phyloP scores from a whole-genome alignment of 768 basidiomycete genomes.

The Tricholoma saponaceum region DNA sequence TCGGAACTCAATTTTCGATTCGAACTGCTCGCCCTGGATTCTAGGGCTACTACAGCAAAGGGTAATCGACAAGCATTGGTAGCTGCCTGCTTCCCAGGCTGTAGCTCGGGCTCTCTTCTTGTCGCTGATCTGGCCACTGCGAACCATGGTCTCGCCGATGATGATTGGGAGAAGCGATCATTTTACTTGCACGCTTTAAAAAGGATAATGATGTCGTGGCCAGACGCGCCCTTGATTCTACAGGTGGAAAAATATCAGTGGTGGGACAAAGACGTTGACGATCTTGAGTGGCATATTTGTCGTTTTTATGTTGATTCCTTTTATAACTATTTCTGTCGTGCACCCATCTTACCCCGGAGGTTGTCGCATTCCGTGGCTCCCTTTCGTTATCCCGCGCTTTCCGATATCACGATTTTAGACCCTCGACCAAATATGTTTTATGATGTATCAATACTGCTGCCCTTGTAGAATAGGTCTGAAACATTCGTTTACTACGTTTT shows the following conservation, averaged over 20 bases:
- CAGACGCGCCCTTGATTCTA: neutral
- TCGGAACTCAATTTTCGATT: slow-evolving; percentile 16
- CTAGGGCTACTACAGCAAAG: neutral
- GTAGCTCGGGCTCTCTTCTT: neutral
- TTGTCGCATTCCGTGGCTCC: too few species aligned
- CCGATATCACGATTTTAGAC: too few species aligned
- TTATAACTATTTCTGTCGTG: neutral
- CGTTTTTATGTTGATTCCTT: neutral
- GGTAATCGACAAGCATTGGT: neutral
- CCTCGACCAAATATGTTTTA: too few species aligned
- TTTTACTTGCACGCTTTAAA: neutral
- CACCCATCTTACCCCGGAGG: too few species aligned
- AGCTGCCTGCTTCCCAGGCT: neutral
- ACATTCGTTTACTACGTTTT: too few species aligned
- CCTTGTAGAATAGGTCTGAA: too few species aligned
- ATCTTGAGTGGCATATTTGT: neutral
- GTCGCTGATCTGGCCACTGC: slow-evolving; percentile 1
- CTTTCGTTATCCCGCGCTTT: too few species aligned
- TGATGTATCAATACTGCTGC: too few species aligned
- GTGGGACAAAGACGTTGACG: neutral
- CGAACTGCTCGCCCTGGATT: slow-evolving; percentile 17
- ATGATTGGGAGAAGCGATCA: neutral
- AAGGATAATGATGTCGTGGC: neutral
- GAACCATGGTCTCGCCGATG: slow-evolving; percentile 7
- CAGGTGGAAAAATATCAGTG: neutral